Conservation (phyloP, 345 rosid genomes). For the Citrus australasica region DNA sequence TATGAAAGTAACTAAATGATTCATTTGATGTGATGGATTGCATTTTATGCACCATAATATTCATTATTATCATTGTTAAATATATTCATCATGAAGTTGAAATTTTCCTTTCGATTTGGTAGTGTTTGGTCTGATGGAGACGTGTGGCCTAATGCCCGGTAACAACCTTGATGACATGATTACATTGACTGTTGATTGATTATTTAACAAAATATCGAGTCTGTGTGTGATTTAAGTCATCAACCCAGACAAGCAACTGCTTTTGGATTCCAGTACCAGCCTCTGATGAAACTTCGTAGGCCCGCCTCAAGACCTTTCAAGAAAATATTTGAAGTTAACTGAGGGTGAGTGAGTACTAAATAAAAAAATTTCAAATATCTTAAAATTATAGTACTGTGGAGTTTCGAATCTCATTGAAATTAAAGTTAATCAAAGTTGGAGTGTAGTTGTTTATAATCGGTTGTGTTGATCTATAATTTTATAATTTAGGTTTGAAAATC, state of each 20-base stretch:
- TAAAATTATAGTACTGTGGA: no score
- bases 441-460: not conserved
- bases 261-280: not conserved
- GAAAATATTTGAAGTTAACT: not conserved
- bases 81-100: slow-evolving; percentile 3
- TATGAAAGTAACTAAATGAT: slow-evolving; percentile 17
- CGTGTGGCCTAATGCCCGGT: slow-evolving; percentile 33
- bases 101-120: slow-evolving; percentile 25
- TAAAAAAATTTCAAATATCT: no score
- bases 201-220: slow-evolving; percentile 6
- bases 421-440: no score
- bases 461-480: no score
- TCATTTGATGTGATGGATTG: slow-evolving; percentile 8
- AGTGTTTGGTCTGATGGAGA: slow-evolving; percentile 37
- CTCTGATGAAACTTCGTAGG: not conserved
- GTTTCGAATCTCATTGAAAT: not conserved
- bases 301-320: not conserved
- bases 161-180: slow-evolving; percentile 20
- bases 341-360: not conserved
- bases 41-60: not conserved
- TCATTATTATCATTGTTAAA: slow-evolving; percentile 1
- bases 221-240: slow-evolving; percentile 2
- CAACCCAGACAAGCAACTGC: slow-evolving; percentile 9
- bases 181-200: slow-evolving; percentile 18
- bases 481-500: not conserved